Conservation (phyloP, 768 basidiomycete genomes). For the Pilatotrama ljubarskyi region DNA sequence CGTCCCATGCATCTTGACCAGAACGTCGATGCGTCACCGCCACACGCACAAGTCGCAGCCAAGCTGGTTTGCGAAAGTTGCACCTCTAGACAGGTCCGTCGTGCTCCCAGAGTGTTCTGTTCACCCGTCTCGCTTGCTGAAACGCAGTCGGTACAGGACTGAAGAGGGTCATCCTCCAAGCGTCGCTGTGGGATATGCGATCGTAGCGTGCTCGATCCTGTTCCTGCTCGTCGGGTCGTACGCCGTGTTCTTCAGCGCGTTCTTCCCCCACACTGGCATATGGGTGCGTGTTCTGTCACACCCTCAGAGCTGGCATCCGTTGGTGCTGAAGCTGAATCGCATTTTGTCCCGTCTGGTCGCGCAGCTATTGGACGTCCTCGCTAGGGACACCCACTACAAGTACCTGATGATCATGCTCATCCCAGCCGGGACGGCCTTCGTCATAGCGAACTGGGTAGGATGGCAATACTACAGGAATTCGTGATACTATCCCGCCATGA, state of each 20-base stretch:
- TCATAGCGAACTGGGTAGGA: constrained; percentile 98
- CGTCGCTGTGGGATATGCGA: constrained; percentile 42
- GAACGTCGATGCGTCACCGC: constrained; percentile 17
- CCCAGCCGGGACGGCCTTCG: constrained; percentile 82
- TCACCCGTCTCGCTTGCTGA: neutral
- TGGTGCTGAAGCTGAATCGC: too few species aligned
- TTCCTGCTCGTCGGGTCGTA: constrained; percentile 63
- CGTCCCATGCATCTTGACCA: neutral
- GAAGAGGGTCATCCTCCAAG: constrained; percentile 18
- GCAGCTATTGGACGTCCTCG: constrained; percentile 67
- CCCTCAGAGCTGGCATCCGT: constrained; percentile 20
- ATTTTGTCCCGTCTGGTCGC: neutral
- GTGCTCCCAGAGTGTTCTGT: neutral
- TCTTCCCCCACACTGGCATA: constrained; percentile 54
- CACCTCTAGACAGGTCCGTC: constrained; percentile 1
- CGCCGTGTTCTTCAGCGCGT: constrained; percentile 64
- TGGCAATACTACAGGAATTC: constrained; percentile 98
- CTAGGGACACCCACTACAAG: constrained; percentile 84
- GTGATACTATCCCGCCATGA: constrained; percentile 35
- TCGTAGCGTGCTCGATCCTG: constrained; percentile 45
- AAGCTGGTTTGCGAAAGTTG: constrained; percentile 14
- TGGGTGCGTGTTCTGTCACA: too few species aligned
- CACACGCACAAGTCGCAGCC: constrained; percentile 16
- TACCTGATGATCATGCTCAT: constrained; percentile 79
- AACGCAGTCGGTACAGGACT: neutral